Percentiles rank a stretch among this genome's conserved stretches.
Evolutionary conservation across 1,284 basidiomycete genomes (phyloP).

Genomic region (Ceratorhiza oryzae-sativae): DNA sequence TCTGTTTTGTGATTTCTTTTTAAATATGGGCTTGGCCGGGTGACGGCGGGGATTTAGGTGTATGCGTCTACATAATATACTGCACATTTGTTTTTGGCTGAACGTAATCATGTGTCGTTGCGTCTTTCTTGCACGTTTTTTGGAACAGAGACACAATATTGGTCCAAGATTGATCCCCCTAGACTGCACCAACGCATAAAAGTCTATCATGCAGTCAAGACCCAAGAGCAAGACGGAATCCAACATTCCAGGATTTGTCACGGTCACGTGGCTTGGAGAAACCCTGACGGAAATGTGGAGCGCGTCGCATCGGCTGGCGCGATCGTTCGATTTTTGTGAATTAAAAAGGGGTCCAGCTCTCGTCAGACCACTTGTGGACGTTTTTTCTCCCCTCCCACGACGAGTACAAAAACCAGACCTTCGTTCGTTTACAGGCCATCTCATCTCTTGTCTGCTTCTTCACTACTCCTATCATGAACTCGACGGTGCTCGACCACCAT

Average conservation of each 20-base stretch:
- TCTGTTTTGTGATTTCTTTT: neutral
- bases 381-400: neutral
- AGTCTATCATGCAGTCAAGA: neutral
- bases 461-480: slow-evolving; percentile 19
- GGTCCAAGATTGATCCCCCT: no score
- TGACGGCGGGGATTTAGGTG: neutral
- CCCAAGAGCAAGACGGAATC: neutral
- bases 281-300: slow-evolving; percentile 32
- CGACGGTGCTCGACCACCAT: slow-evolving; percentile 38
- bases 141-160: no score
- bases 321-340: slow-evolving; percentile 38
- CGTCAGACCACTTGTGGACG: slow-evolving; percentile 6
- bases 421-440: neutral
- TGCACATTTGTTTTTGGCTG: neutral
- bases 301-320: slow-evolving; percentile 10
- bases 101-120: neutral
- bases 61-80: slow-evolving; percentile 12
- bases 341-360: neutral
- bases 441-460: no score
- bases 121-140: no score
- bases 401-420: neutral
- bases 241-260: neutral
- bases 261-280: neutral
- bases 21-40: neutral
- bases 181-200: no score